Conservation (phyloP, 306 rosid genomes). For the Herpetospermum pedunculosum region DNA sequence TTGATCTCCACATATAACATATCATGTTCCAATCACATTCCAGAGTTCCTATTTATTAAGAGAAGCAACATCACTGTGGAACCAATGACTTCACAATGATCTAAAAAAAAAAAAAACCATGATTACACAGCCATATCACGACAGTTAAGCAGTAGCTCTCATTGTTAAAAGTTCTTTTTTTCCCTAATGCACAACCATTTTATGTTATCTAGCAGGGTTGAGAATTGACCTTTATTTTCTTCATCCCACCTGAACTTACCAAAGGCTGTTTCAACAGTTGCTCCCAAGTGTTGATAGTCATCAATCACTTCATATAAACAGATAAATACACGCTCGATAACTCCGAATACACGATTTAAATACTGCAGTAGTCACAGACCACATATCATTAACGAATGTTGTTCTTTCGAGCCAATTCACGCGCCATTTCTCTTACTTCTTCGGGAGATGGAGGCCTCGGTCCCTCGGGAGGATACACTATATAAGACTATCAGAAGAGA, state of each 20-base stretch:
- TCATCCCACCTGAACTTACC: not conserved
- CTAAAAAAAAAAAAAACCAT: not conserved
- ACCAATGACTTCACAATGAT: not conserved
- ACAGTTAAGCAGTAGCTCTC: not conserved
- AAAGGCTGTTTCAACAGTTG: not conserved
- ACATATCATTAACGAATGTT: constrained; percentile 26
- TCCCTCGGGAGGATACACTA: constrained; percentile 64
- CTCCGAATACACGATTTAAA: not conserved
- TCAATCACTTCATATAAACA: not conserved
- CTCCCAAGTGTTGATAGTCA: not conserved
- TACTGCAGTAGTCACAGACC: not conserved
- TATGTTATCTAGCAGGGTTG: too few relatives aligned
- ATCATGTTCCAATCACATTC: not conserved
- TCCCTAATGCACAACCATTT: not conserved
- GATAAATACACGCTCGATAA: not conserved
- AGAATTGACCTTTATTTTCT: not conserved
- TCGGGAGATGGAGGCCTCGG: constrained; percentile 76
- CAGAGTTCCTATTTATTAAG: not conserved
- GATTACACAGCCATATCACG: not conserved
- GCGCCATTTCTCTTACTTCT: constrained; percentile 69
- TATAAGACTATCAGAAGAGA: constrained; percentile 39
- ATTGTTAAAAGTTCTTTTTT: not conserved
- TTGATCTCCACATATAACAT: not conserved
- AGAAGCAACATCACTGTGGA: not conserved
- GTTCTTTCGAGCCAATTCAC: constrained; percentile 58